Base-by-base conservation (phyloP, 805 yeast species). In the Cyberlindnera mycetangii region DNA sequence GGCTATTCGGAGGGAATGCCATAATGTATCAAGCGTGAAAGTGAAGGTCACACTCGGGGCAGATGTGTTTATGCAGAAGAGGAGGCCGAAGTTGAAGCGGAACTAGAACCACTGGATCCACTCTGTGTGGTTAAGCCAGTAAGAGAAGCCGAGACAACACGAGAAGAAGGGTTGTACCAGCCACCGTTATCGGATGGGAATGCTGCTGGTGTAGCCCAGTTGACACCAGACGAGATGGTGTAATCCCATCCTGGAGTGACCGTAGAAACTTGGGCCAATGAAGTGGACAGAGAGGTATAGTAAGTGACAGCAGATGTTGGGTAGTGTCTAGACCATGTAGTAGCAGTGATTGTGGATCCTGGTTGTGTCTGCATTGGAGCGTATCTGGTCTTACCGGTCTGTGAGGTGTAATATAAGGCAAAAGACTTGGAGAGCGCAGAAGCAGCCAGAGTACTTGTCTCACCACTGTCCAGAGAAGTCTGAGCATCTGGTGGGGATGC, bases 351-450 rank as follows among this genome's bases (percentile, higher is more conserved):
- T 9, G 69, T 70, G 2, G 86, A 60, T 4, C 84, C 86, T 9
- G 99, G 97, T 65, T 89, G 96, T 47, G 72, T 63, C 67, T 90
- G 97, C 96, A 89, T 88, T 41, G 97, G 97, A 1, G 97, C 97
- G 64, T 69, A 87, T 59, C 90, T 76, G 7, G 85, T 79, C 21
- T 53, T 64, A 22, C 96, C 96, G 1, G 92, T 83, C 70, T 92
- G 98, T 53, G 58, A 53, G 3, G 89, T 78, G 66, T 90, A 92
- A 2, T 92, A 74, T 10, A 89, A 66, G 3, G 79, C 53, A 59
- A 83, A 83, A 3, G 88, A 81, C 12, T 62, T 66, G 1, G 80
- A 67, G n/a, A 68, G 68, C 2, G 65, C 66, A 8, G 76, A 70
- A 7, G 70, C 64, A 5, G 65, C 64, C 7, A 51, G 9, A 4